Evolutionary conservation across 495 filamentous ascomycete species (phyloP).

Genomic region (Aspergillus biplanus): DNA sequence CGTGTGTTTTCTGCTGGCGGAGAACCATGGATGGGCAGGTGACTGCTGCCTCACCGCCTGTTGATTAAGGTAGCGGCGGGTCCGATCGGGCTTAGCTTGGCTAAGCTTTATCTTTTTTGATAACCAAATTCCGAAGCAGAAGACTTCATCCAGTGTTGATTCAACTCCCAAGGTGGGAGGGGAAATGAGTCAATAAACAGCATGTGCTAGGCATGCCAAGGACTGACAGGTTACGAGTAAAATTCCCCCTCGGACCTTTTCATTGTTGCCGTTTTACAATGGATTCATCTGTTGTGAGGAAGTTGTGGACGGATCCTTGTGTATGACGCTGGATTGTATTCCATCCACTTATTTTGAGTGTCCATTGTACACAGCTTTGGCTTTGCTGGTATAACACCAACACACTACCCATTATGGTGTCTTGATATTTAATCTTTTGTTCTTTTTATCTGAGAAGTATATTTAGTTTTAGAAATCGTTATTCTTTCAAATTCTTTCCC

Average conservation of each 20-base stretch:
- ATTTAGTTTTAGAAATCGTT: neutral
- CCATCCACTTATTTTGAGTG: neutral
- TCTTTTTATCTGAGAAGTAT: neutral
- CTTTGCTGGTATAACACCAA: neutral
- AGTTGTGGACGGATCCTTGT: constrained; percentile 2
- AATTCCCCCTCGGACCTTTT: too few relatives aligned
- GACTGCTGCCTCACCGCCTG: neutral
- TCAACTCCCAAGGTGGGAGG: too few relatives aligned
- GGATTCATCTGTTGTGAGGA: neutral
- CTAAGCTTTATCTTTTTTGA: neutral
- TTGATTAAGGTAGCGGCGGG: neutral
- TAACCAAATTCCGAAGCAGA: neutral
- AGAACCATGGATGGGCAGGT: neutral
- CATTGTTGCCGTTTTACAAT: neutral
- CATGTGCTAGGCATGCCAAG: too few relatives aligned
- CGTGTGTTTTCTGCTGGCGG: neutral
- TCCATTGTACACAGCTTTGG: constrained; percentile 7
- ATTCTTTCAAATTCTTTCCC: neutral
- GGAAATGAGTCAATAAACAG: too few relatives aligned
- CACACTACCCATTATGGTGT: neutral
- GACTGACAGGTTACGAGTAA: too few relatives aligned
- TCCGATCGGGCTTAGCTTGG: neutral
- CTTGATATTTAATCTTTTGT: neutral
- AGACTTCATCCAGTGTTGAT: too few relatives aligned
- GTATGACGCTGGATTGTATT: neutral